Base-by-base conservation (phyloP, 441 rosid genomes). In the Jatropha multifida region DNA sequence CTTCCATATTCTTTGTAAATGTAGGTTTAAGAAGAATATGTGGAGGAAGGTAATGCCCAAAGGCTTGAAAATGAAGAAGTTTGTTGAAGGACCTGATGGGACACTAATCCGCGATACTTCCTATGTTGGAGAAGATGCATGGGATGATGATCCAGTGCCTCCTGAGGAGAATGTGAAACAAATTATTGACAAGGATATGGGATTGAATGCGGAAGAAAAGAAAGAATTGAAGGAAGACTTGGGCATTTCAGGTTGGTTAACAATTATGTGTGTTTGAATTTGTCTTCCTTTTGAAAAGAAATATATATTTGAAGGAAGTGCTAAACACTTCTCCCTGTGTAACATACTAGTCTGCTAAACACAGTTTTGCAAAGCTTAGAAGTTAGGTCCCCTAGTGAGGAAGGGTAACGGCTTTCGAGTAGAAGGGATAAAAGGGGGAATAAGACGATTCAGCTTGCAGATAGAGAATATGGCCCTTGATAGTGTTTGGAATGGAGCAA, bases 101-200 rank as follows among this genome's bases (percentile, higher is more conserved):
- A 90, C 92, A 37, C 86, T 92, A 76, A 74, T 91, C 84, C 93
- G 84, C 40, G 99, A 94, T 80, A 85, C 83, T 74, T 83, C 94
- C 73, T 94, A 88, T 85, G 94, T 91, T 74, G 99, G 99, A 78
- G 97, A 94, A 88, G 90, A 84, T 86, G 97, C 96, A 66, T 94
- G 97, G 97, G 86, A 86, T 77, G 94, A 92, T 58, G 97, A 86
- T 78, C 83, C 83, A 58, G 83, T 86, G 77, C 77, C 90, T 69
- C 81, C 94, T 32, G 74, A 82, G 64, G 88, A 85, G 61, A 85
- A 83, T 75, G 79, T 89, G 68, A 88, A 88, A 76, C 83, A 85
- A 72, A 80, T 90, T 68, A 90, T 89, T 76, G 90, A 88, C 68
- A 83, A 80, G 65, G 85, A 87, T 83, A 71, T 72, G 60, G 85